These are phyloP conservation scores for Cucurbita argyrosperma DNA, from an alignment of 306 rosid species.

Conservation along the genomic window DNA sequence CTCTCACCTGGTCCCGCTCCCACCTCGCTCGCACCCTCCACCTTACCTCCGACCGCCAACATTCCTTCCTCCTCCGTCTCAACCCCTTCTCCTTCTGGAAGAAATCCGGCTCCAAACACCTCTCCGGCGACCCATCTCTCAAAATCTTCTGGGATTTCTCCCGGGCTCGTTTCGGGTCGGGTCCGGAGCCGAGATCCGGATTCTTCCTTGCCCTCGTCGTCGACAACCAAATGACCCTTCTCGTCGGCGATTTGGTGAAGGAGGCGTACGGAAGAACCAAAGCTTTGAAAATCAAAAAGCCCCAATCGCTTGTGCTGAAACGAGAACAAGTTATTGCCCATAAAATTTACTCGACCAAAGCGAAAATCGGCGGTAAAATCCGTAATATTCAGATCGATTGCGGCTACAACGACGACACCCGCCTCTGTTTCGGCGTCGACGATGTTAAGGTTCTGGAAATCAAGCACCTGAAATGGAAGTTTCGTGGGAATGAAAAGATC, in stretches of 20 bases:
- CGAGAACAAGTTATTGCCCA: conserved; percentile 64
- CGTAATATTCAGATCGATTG: conserved; percentile 60
- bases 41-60: conserved; percentile 29
- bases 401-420: conserved; percentile 26
- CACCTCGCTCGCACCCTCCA: conserved; percentile 68
- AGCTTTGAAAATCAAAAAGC: conserved; percentile 15
- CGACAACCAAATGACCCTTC: conserved; percentile 38
- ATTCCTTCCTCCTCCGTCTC: conserved; percentile 12
- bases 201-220: conserved; percentile 67
- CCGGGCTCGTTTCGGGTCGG: conserved; percentile 42
- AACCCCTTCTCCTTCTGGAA: conserved; percentile 82
- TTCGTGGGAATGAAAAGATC: conserved; percentile 62
- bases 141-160: conserved; percentile 64
- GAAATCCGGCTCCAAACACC: conserved; percentile 51
- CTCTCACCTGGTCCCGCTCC: conserved; percentile 79
- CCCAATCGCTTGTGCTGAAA: conserved; percentile 35
- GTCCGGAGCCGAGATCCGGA: conserved; percentile 51
- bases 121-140: conserved; percentile 25
- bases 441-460: conserved; percentile 32
- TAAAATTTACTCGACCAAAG: conserved; percentile 42
- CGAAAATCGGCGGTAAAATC: conserved; percentile 45
- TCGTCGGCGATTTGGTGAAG: conserved; percentile 43
- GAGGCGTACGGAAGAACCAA: conserved; percentile 52
- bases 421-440: conserved; percentile 45
- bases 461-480: conserved; percentile 64